phyloP scores from a whole-genome alignment of 2,329 filamentous ascomycete species.

The Aspergillus pseudoviridinutans region DNA sequence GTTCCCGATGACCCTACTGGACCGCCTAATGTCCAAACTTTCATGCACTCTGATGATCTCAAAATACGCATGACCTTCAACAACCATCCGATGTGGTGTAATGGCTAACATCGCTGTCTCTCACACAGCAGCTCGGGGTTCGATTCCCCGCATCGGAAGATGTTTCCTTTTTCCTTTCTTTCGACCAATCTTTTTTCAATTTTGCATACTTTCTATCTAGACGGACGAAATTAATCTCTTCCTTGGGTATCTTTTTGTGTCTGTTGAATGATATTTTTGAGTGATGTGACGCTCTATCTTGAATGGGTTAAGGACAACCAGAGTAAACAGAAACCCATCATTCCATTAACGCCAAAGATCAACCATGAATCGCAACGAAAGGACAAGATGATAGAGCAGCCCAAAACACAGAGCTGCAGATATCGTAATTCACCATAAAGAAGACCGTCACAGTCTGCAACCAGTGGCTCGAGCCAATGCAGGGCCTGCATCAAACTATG shows the following conservation, averaged over 20 bases:
- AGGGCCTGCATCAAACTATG: not conserved
- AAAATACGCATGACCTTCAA: not conserved
- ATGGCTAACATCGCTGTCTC: conserved; percentile 24
- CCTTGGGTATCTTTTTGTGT: not conserved
- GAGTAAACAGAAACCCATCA: not conserved
- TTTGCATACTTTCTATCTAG: too few species aligned
- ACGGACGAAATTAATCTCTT: too few species aligned
- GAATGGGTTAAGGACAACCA: not conserved
- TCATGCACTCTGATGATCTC: too few species aligned
- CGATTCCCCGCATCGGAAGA: conserved; percentile 22
- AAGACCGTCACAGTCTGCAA: not conserved
- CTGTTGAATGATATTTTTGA: not conserved
- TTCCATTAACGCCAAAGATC: not conserved
- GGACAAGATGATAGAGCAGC: not conserved
- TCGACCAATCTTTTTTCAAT: too few species aligned
- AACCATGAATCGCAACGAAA: not conserved
- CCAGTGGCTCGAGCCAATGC: not conserved
- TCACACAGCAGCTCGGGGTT: conserved; percentile 25
- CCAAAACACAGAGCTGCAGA: not conserved
- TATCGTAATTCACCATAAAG: not conserved
- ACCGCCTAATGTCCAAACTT: too few species aligned
- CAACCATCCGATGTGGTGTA: conserved; percentile 20
- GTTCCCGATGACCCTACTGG: too few species aligned
- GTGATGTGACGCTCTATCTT: not conserved
- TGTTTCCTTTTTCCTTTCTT: not conserved